Conservation (phyloP, 306 rosid species). For the Cyclanthera cordifolia region DNA sequence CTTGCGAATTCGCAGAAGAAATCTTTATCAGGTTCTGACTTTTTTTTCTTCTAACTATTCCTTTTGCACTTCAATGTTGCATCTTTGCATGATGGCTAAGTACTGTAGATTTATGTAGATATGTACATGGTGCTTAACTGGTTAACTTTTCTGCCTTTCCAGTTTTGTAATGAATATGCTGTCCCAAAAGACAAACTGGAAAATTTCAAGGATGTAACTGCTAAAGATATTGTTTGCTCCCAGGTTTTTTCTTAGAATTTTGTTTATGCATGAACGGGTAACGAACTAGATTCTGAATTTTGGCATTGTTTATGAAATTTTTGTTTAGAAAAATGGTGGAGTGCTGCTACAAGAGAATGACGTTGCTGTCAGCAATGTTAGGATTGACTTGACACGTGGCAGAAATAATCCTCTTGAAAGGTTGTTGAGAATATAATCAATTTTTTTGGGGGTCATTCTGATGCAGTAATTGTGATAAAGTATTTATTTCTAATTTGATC, state of each 20-base stretch:
- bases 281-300: neutral
- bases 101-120: neutral
- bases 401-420: slow-evolving; percentile 77
- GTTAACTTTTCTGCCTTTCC: slow-evolving; percentile 15
- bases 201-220: slow-evolving; percentile 66
- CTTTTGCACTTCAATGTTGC: slow-evolving; percentile 2
- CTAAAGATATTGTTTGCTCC: slow-evolving; percentile 84
- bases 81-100: neutral
- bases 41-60: neutral
- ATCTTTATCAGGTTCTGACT: slow-evolving; percentile 58
- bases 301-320: slow-evolving; percentile 1
- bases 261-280: neutral
- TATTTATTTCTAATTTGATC: neutral
- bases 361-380: slow-evolving; percentile 61
- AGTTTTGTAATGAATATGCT: slow-evolving; percentile 94
- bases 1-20: slow-evolving; percentile 70
- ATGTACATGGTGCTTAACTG: neutral
- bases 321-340: slow-evolving; percentile 64
- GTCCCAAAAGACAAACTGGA: slow-evolving; percentile 75
- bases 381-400: slow-evolving; percentile 92
- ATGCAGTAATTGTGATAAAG: slow-evolving; percentile 1
- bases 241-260: slow-evolving; percentile 38
- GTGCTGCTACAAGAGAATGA: slow-evolving; percentile 68
- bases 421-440: slow-evolving; percentile 27
- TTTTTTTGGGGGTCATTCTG: neutral